A percentile compares a stretch with the other conserved stretches of the same genome.
phyloP scores from a whole-genome alignment of 225 moss, liverwort and hornwort genomes.

The Anthoceros angustus region DNA sequence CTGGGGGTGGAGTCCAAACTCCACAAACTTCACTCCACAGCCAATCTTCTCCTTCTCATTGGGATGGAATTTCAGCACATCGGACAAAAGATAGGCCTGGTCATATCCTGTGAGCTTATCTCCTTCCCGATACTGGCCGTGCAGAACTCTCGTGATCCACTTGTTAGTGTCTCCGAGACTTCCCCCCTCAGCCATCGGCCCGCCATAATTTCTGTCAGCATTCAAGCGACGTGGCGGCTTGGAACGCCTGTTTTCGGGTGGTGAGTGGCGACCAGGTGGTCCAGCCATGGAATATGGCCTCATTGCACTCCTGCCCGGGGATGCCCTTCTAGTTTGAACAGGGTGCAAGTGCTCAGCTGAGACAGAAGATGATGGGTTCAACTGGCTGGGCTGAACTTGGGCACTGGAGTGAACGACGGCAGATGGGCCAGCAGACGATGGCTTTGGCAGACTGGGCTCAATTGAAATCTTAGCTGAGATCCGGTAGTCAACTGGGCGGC shows the following conservation, averaged over 20 bases:
- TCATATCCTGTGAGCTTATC: constrained; percentile 11
- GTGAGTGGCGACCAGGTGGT: too few species aligned
- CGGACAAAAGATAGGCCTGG: constrained; percentile 9
- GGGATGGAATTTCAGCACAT: constrained; percentile 56
- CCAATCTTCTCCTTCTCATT: constrained; percentile 40
- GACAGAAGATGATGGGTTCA: background rate
- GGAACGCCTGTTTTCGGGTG: background rate
- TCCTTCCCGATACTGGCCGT: constrained; percentile 11
- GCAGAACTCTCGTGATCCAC: background rate
- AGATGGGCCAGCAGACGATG: too few species aligned
- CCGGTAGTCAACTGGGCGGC: too few species aligned
- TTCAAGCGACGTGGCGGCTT: background rate
- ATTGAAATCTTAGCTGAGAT: too few species aligned
- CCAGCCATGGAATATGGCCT: too few species aligned
- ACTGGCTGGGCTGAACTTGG: background rate
- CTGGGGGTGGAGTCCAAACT: constrained; percentile 7
- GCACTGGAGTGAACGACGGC: background rate
- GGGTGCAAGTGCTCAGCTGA: background rate
- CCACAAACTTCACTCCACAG: constrained; percentile 50
- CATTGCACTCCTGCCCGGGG: background rate
- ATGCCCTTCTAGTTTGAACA: background rate
- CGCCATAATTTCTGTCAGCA: background rate
- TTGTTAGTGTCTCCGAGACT: background rate
- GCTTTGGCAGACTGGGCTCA: background rate
- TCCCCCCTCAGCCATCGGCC: background rate